Evolutionary conservation across 2,329 filamentous ascomycete species (phyloP).

Genomic region (Setomelanomma holmii): DNA sequence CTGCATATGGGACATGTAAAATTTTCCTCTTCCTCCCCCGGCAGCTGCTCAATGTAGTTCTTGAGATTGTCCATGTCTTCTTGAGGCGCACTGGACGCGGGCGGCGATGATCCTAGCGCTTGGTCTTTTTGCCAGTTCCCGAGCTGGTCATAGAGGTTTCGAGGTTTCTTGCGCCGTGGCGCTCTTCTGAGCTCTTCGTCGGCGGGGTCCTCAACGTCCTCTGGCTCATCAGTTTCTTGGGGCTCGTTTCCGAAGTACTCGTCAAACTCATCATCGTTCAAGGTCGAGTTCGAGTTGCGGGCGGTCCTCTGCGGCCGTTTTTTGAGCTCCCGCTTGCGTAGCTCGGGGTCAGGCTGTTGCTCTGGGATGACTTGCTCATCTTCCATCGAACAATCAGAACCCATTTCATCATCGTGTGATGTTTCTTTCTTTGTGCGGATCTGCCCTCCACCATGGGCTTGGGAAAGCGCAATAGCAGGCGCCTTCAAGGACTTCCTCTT

Average conservation of each 20-base stretch:
- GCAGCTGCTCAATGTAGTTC: constrained; percentile 24
- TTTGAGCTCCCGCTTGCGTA: constrained; percentile 9
- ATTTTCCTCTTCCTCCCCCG: constrained; percentile 22
- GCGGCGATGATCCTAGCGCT: constrained; percentile 20
- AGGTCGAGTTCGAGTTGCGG: not conserved
- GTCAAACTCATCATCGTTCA: not conserved
- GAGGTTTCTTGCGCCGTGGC: constrained; percentile 10
- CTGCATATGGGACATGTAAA: constrained; percentile 71
- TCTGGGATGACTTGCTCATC: not conserved
- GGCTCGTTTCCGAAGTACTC: not conserved
- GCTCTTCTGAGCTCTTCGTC: not conserved
- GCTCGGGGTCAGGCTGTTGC: constrained; percentile 6
- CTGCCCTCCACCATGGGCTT: too few species aligned
- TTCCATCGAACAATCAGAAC: too few species aligned
- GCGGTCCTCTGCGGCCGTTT: not conserved
- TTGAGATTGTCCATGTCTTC: constrained; percentile 23
- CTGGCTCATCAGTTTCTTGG: not conserved
- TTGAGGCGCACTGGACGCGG: constrained; percentile 22
- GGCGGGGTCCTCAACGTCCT: not conserved
- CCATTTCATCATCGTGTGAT: not conserved
- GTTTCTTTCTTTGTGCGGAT: too few species aligned
- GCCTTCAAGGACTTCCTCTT: too few species aligned
- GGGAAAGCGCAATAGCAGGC: too few species aligned
- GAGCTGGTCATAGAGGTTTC: constrained; percentile 22
- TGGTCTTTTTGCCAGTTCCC: constrained; percentile 21